These are phyloP conservation scores for Puccinia brachypodii DNA, from an alignment of 1,284 basidiomycete genomes.

Conservation along the genomic window DNA sequence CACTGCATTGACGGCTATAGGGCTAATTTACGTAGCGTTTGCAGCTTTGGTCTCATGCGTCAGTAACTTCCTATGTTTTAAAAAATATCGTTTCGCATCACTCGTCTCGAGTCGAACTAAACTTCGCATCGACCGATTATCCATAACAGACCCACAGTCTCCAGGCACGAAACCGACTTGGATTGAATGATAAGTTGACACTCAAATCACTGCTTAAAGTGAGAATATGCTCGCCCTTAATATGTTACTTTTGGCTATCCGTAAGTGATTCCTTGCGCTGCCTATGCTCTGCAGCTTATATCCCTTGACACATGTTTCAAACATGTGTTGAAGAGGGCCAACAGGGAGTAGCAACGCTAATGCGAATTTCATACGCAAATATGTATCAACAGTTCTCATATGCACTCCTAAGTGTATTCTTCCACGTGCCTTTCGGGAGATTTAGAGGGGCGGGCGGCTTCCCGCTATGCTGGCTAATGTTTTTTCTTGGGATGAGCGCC, in stretches of 20 bases:
- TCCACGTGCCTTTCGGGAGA: constrained; percentile 33
- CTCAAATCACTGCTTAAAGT: constrained; percentile 25
- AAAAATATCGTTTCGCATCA: background rate
- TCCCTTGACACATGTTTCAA: background rate
- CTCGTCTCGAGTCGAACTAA: background rate
- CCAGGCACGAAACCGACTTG: constrained; percentile 3
- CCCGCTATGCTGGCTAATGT: constrained; percentile 38
- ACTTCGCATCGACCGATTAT: background rate
- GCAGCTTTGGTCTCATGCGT: constrained; percentile 21
- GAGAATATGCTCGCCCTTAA: constrained; percentile 19
- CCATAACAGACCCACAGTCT: background rate
- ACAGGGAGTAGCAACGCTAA: background rate
- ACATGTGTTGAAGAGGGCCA: background rate
- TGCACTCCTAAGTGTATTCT: constrained; percentile 30
- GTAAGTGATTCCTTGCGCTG: background rate
- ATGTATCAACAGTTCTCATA: constrained; percentile 13
- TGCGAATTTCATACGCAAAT: background rate
- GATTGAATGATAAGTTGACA: constrained; percentile 25
- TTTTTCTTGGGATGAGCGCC: constrained; percentile 29
- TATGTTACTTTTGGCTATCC: constrained; percentile 38
- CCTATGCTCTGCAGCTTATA: background rate
- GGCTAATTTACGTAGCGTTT: constrained; percentile 40
- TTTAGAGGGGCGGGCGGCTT: constrained; percentile 21
- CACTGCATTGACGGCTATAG: constrained; percentile 23
- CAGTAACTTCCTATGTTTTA: background rate